phyloP scores from a whole-genome alignment of 2,329 filamentous ascomycete genomes.

The Hymenoscyphus fraxineus region DNA sequence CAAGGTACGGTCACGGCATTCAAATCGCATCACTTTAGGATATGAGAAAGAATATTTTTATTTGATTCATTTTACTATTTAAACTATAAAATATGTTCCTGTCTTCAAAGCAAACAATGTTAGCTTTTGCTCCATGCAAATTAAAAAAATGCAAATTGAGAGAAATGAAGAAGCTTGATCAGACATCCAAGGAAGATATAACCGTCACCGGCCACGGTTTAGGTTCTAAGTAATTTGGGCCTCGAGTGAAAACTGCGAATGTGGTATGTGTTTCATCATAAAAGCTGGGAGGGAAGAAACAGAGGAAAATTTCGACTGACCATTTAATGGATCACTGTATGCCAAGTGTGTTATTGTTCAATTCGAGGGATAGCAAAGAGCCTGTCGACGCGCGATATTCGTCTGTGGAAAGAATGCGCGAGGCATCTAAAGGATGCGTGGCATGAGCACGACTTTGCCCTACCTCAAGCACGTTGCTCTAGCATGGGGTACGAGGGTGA shows the following conservation, averaged over 20 bases:
- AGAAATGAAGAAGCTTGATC: constrained; percentile 37
- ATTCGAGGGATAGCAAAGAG: constrained; percentile 4
- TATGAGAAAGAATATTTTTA: too few relatives aligned
- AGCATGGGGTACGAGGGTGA: neutral
- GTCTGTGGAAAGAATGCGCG: neutral
- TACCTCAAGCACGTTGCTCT: neutral
- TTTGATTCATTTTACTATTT: too few relatives aligned
- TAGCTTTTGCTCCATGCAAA: neutral
- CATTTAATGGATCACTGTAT: constrained; percentile 7
- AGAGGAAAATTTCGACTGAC: constrained; percentile 17
- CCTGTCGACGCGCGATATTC: neutral
- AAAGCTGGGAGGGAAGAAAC: constrained; percentile 25
- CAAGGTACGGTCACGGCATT: too few relatives aligned
- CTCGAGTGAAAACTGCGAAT: constrained; percentile 91
- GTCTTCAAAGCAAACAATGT: constrained; percentile 1
- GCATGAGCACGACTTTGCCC: neutral
- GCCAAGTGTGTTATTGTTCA: neutral
- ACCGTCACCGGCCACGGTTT: constrained; percentile 64
- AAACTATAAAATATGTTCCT: neutral
- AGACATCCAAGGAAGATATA: constrained; percentile 74
- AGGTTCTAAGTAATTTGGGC: constrained; percentile 56
- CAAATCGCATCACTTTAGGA: too few relatives aligned
- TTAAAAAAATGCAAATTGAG: neutral
- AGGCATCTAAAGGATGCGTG: neutral
- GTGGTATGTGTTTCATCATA: constrained; percentile 73